Evolutionary conservation across 495 filamentous ascomycete genomes (phyloP), one percentile per base, ranked within the genome.

Genomic region (Xylaria flabelliformis): DNA sequence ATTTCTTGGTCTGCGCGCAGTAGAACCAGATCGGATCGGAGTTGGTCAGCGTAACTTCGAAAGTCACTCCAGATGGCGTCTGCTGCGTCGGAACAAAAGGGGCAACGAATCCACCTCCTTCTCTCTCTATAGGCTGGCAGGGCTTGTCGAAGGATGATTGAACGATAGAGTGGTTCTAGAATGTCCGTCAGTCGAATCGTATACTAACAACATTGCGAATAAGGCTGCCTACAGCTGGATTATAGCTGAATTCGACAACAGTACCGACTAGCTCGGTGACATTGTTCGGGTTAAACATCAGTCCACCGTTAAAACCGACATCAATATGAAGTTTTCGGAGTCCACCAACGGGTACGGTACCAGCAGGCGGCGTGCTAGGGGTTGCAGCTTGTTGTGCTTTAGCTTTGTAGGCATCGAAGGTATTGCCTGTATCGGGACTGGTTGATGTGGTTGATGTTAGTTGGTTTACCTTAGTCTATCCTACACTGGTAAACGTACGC

Each of bases 1-100:
- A 80, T 55, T 77, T 77, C 5, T 65, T 76, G 2, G 76, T 78
- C 71, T 89, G 87, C 13, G 82, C 84, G 72, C 88, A 90, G 82
- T 89, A 90, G 75, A 88, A 88, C 88, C 88, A 90, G 59, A 86
- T 79, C 0, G 89, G 88, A 56, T 83, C 83, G 19, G 76, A 78
- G 66, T 88, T 83, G 21, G 76, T 75, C 44, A 90, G 75, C 5
- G 69, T 81, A 42, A 88, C 77, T 39, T 84, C 80, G 69, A 86
- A 87, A 8, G 79, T 72, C n/a, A 75, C 78, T 0, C 79, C 83
- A 0, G 81, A 80, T 0, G 75, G 73, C 2, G 78, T 73, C 32
- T 74, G 69, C 34, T 58, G 64, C 41, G 82, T 84, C n/a, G 85
- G 81, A 32, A 81, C 76, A 74, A 86, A 86, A 17, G 84, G 84